Base-by-base conservation (phyloP, 164 flowering plant species). In the Vitis rupestris region DNA sequence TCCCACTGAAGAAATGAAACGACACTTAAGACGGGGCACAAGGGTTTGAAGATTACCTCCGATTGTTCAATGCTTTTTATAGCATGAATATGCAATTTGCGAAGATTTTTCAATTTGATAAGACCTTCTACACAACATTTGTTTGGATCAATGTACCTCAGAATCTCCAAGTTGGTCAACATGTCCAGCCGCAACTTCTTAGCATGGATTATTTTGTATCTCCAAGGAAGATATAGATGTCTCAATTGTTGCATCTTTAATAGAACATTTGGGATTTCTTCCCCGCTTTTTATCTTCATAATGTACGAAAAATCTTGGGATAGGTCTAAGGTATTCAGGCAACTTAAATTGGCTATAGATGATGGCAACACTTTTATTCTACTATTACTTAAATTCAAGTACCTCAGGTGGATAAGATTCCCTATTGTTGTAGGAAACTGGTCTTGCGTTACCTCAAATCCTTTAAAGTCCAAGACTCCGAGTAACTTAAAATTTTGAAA, bases 351-450 rank as follows among this genome's bases (percentile, higher is more conserved):
- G 9, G 76, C 62, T 6, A 84, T 9, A 23, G 69, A 71, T 1
- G 67, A 9, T 37, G 80, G 83, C 9, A 81, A 14, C 29, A 23
- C 2, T 0, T 15, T 9, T 19, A 47, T 2, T 0, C 9, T 1
- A 10, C 44, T 31, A 8, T 37, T 17, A 10, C 23, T 16, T 4
- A 79, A 17, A 10, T 73, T 55, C 37, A 79, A 49, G 66, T 75
- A 79, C 72, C 74, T 71, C 63, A 81, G 68, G 17, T 73, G 76
- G 30, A 72, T n/a, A 4, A 81, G 70, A 1, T 59, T 53, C 13
- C 77, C 80, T 2, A 81, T 37, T 61, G 66, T 64, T 0, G 12
- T n/a, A 0, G 72, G 63, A 0, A 75, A 17, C n/a, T 30, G 19
- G 1, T 16, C 65, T 48, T 14, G 16, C 2, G 10, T 0, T 23